A percentile compares a stretch with the other conserved stretches of the same genome.
Conservation (phyloP, 192 early-diverging fungal genomes). For the Chytriomyces sp. region DNA sequence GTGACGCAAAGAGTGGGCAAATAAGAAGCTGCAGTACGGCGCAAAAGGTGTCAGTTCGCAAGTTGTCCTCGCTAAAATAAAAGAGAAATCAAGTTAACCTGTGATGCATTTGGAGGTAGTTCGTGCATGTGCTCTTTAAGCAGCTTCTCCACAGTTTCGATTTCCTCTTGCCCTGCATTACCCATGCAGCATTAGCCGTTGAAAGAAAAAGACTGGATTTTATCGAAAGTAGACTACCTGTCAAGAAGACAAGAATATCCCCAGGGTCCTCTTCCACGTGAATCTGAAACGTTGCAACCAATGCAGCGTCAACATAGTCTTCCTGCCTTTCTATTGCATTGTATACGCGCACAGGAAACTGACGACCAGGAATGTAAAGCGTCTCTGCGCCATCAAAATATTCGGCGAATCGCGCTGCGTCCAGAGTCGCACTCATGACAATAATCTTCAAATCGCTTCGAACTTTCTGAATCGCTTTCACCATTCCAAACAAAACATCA, state of each 20-base stretch:
- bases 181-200: slow-evolving; percentile 3
- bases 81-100: slow-evolving; percentile 20
- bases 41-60: slow-evolving; percentile 27
- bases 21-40: slow-evolving; percentile 60
- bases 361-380: slow-evolving; percentile 87
- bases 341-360: slow-evolving; percentile 85
- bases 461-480: slow-evolving; percentile 82
- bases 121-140: slow-evolving; percentile 72
- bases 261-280: slow-evolving; percentile 85
- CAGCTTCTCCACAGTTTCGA: slow-evolving; percentile 87
- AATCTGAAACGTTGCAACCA: slow-evolving; percentile 86
- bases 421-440: slow-evolving; percentile 95
- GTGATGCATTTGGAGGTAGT: slow-evolving; percentile 56
- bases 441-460: slow-evolving; percentile 84
- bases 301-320: slow-evolving; percentile 90
- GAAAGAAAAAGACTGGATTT: background rate
- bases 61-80: background rate
- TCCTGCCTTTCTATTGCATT: slow-evolving; percentile 78
- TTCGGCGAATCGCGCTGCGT: slow-evolving; percentile 87
- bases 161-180: slow-evolving; percentile 82
- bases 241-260: slow-evolving; percentile 93
- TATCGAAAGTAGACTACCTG: slow-evolving; percentile 57
- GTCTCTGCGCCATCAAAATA: slow-evolving; percentile 91
- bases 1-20: slow-evolving; percentile 92
- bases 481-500: slow-evolving; percentile 94